These are phyloP conservation scores for Kwoniella newhampshirensis DNA, from an alignment of 768 basidiomycete species.

Conservation along the genomic window DNA sequence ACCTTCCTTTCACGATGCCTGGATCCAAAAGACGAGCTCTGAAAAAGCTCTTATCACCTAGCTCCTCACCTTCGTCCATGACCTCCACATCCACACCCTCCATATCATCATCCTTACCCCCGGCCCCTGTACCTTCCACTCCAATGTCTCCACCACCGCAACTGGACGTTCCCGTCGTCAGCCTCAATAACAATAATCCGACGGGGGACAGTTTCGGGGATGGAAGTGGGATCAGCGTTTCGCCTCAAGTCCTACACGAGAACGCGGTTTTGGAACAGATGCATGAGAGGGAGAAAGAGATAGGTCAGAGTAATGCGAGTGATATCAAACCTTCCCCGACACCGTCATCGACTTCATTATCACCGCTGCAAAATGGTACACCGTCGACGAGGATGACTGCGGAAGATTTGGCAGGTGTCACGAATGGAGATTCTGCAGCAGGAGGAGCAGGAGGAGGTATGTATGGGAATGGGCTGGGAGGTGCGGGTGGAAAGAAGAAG, in stretches of 20 bases:
- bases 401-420: not conserved
- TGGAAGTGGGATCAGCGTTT: not conserved
- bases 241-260: constrained; percentile 7
- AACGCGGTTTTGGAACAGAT: constrained; percentile 26
- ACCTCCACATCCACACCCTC: not conserved
- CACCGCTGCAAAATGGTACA: not conserved
- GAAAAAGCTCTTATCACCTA: constrained; percentile 50
- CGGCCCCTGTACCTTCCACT: constrained; percentile 6
- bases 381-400: too few relatives aligned
- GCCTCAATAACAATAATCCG: not conserved
- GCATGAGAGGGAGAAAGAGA: constrained; percentile 18
- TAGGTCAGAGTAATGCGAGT: constrained; percentile 16
- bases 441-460: constrained; percentile 19
- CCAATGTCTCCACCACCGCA: not conserved
- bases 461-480: constrained; percentile 20
- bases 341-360: not conserved
- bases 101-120: constrained; percentile 1
- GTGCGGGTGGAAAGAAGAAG: constrained; percentile 43
- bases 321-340: not conserved
- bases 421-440: not conserved
- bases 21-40: constrained; percentile 50
- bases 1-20: constrained; percentile 33
- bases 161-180: not conserved
- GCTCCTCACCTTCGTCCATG: constrained; percentile 3
- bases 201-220: not conserved